phyloP scores from a whole-genome alignment of 2,329 filamentous ascomycete species.

The Neurospora sp. region DNA sequence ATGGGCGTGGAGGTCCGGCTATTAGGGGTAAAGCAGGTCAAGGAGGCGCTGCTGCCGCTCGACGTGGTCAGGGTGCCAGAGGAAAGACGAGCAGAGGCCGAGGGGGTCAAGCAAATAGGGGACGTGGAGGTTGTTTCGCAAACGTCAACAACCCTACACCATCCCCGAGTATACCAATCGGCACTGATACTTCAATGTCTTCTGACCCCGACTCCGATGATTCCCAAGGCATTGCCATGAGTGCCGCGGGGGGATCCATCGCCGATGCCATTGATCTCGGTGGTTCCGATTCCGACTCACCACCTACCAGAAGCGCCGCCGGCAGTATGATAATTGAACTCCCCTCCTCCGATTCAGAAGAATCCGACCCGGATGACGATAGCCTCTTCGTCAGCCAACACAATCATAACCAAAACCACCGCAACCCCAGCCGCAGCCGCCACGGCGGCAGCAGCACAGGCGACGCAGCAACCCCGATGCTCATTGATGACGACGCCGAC shows the following conservation, averaged over 20 bases:
- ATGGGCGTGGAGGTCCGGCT: background rate
- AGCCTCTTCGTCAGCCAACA: background rate
- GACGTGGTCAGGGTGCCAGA: background rate
- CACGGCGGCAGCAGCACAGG: background rate
- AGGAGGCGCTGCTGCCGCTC: background rate
- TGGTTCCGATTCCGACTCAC: background rate
- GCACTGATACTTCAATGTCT: background rate
- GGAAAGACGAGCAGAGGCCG: background rate
- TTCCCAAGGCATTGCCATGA: background rate
- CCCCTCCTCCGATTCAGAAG: background rate
- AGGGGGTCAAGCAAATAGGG: too few species aligned
- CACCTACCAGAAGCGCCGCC: background rate
- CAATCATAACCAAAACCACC: background rate
- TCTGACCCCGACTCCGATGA: background rate
- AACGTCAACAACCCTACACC: background rate
- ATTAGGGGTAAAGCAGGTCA: too few species aligned
- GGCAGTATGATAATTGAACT: background rate
- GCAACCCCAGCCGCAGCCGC: background rate
- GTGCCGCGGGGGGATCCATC: background rate
- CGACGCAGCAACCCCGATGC: background rate
- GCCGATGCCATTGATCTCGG: background rate
- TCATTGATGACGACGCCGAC: background rate
- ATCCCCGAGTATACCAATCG: accelerated
- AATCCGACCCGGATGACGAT: background rate
- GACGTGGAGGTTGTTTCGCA: background rate